These are phyloP conservation scores for Oropetium thomaeum DNA, from an alignment of 176 grass and related monocot genomes.

Conservation along the genomic window DNA sequence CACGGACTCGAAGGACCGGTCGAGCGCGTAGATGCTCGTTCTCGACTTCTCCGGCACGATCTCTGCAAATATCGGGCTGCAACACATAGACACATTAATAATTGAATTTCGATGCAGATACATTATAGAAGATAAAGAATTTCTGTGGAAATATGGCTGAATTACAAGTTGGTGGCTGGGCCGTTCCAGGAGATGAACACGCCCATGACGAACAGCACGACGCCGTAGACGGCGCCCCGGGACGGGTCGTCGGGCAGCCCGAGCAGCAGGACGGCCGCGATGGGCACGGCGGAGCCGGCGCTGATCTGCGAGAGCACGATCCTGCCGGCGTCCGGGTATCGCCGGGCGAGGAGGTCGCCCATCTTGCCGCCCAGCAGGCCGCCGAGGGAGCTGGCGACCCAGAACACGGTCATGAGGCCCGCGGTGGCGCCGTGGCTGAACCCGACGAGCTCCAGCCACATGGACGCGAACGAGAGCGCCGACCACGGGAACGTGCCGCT, in stretches of 20 bases:
- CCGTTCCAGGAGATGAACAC: slow-evolving; percentile 81
- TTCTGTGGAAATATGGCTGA: no score
- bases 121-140: no score
- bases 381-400: slow-evolving; percentile 58
- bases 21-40: no score
- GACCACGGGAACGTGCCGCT: slow-evolving; percentile 89
- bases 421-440: slow-evolving; percentile 55
- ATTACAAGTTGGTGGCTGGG: slow-evolving; percentile 88
- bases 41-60: no score
- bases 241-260: slow-evolving; percentile 54
- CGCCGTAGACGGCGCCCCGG: slow-evolving; percentile 40
- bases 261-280: slow-evolving; percentile 45
- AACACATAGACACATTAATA: no score
- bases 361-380: slow-evolving; percentile 68
- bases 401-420: slow-evolving; percentile 41
- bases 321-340: slow-evolving; percentile 53
- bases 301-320: slow-evolving; percentile 82
- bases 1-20: no score
- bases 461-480: slow-evolving; percentile 58
- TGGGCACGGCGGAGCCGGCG: slow-evolving; percentile 69
- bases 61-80: no score
- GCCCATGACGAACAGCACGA: slow-evolving; percentile 80
- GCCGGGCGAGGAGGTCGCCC: slow-evolving; percentile 54
- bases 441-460: slow-evolving; percentile 85
- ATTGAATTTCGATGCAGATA: no score